A percentile compares a stretch with the other conserved stretches of the same genome.
Evolutionary conservation across 2,329 filamentous ascomycete genomes (phyloP).

Genomic region (Cladorrhinum sp.): DNA sequence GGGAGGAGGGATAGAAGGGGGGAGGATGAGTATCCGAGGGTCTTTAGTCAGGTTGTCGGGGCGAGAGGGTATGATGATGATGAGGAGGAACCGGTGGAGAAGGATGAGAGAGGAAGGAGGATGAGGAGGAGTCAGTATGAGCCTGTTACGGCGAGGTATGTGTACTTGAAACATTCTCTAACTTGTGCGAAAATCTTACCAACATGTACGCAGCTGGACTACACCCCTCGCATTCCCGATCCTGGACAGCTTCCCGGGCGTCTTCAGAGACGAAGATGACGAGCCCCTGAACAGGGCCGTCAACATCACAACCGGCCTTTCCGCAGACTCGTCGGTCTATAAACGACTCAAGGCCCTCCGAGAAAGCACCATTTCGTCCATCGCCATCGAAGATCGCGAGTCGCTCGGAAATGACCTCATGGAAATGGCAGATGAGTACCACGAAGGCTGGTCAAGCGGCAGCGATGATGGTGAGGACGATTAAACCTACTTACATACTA

Average conservation of each 20-base stretch:
- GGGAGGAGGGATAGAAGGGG: slow-evolving; percentile 9
- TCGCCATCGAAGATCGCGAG: slow-evolving; percentile 78
- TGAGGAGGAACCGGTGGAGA: slow-evolving; percentile 27
- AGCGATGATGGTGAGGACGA: slow-evolving; percentile 68
- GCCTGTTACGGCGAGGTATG: slow-evolving; percentile 28
- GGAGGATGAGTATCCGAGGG: slow-evolving; percentile 31
- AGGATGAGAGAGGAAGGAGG: slow-evolving; percentile 28
- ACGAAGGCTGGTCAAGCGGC: slow-evolving; percentile 81
- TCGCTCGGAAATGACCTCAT: slow-evolving; percentile 75
- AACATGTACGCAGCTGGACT: slow-evolving; percentile 39
- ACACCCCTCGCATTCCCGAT: slow-evolving; percentile 65
- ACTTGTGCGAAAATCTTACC: background rate
- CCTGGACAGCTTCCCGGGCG: slow-evolving; percentile 77
- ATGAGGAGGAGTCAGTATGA: slow-evolving; percentile 28
- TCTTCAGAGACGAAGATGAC: slow-evolving; percentile 54
- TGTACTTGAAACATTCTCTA: background rate
- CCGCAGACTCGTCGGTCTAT: slow-evolving; percentile 72
- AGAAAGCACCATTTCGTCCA: slow-evolving; percentile 57
- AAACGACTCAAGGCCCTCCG: slow-evolving; percentile 65
- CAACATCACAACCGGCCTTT: slow-evolving; percentile 58
- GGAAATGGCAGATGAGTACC: slow-evolving; percentile 82
- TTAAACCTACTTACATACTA: slow-evolving; percentile 1
- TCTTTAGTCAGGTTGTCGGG: slow-evolving; percentile 44
- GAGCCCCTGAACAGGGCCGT: slow-evolving; percentile 39
- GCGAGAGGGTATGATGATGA: slow-evolving; percentile 32